A percentile compares a stretch with the other conserved stretches of the same genome.
Evolutionary conservation across 108 stramenopile species (phyloP).

Genomic region (Nannochloropsis salina): DNA sequence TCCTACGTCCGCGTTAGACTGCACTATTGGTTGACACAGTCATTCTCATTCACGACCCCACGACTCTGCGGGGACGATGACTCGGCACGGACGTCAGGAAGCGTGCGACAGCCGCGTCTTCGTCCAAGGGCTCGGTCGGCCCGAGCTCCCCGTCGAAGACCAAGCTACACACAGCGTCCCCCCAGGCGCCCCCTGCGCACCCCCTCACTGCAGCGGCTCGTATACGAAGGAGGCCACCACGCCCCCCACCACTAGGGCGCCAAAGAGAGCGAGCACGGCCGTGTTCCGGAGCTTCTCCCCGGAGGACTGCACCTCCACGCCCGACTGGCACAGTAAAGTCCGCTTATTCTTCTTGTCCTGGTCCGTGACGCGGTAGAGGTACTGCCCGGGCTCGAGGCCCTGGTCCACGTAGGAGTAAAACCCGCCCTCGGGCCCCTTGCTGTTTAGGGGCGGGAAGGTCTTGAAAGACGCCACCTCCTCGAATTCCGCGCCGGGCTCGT

Average conservation of each 20-base stretch:
- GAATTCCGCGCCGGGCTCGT: background rate
- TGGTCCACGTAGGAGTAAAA: background rate
- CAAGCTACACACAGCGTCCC: no score
- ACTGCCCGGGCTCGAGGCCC: background rate
- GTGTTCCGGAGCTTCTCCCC: background rate
- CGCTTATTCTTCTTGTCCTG: background rate
- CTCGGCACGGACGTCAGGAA: no score
- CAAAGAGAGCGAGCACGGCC: background rate
- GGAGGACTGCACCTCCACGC: background rate
- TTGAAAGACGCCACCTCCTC: constrained; percentile 3
- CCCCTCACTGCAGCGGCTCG: background rate
- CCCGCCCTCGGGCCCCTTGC: constrained; percentile 1
- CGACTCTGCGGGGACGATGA: no score
- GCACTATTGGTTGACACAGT: no score
- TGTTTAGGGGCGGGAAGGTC: background rate
- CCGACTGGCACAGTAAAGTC: background rate
- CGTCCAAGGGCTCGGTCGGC: no score
- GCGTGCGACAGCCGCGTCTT: no score
- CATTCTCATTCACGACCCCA: no score
- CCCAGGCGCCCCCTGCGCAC: background rate
- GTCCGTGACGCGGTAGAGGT: background rate
- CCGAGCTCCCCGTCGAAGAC: no score
- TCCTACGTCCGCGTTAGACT: no score
- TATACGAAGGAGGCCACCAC: background rate
- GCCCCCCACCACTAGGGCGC: background rate